Conservation (phyloP, 805 yeast species). For the Myxozyma geophila region DNA sequence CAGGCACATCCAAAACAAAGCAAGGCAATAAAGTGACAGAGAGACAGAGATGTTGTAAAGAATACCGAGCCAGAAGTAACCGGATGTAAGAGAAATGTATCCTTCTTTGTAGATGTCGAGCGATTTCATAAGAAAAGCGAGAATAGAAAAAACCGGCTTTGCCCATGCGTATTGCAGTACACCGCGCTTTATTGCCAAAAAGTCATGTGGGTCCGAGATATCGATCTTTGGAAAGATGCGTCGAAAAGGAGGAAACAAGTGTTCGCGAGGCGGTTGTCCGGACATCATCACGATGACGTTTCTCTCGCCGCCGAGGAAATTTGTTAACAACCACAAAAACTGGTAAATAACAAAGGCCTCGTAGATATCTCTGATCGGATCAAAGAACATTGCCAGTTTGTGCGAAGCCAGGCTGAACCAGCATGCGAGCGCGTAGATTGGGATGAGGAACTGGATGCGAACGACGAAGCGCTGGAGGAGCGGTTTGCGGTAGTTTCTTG, state of each 20-base stretch:
- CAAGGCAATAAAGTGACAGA: constrained; percentile 79
- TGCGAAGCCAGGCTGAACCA: constrained; percentile 48
- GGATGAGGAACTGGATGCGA: constrained; percentile 69
- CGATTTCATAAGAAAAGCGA: constrained; percentile 54
- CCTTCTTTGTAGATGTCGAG: constrained; percentile 58
- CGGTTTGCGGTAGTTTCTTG: constrained; percentile 82
- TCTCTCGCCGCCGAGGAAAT: constrained; percentile 90
- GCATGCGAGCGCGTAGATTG: constrained; percentile 40
- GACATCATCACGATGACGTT: constrained; percentile 72
- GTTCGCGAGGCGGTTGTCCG: constrained; percentile 71
- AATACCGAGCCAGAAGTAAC: constrained; percentile 67
- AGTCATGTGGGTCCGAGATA: constrained; percentile 82
- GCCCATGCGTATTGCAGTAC: constrained; percentile 94
- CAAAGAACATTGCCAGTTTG: constrained; percentile 54
- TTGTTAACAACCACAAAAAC: constrained; percentile 80
- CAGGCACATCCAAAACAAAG: constrained; percentile 92
- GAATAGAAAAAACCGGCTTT: constrained; percentile 77
- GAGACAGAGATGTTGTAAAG: constrained; percentile 81
- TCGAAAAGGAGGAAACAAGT: constrained; percentile 59
- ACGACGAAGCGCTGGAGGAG: constrained; percentile 82
- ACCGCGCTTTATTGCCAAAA: constrained; percentile 77
- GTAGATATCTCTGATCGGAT: constrained; percentile 84
- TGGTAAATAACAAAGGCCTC: constrained; percentile 97
- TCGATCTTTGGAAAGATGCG: constrained; percentile 62
- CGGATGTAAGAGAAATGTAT: constrained; percentile 53